Conservation (phyloP, 2,329 filamentous ascomycete species). For the Lecanosticta acicola region DNA sequence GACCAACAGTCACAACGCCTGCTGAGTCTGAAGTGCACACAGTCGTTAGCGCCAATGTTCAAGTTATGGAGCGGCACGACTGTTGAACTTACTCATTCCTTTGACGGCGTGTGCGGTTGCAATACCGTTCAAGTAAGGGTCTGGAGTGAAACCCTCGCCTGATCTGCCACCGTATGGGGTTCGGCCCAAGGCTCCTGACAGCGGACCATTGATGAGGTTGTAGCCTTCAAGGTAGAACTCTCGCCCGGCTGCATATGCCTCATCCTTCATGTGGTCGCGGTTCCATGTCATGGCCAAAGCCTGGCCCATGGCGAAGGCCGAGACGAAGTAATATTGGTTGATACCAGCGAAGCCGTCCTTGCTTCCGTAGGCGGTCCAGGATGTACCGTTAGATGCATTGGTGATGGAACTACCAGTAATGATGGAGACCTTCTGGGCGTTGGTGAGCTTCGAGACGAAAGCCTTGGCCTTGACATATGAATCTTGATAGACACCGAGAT, state of each 20-base stretch:
- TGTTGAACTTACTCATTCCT: slow-evolving; percentile 55
- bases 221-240: slow-evolving; percentile 23
- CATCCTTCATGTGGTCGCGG: slow-evolving; percentile 14
- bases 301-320: slow-evolving; percentile 19
- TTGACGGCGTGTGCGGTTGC: slow-evolving; percentile 66
- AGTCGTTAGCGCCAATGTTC: neutral
- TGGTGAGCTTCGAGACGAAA: slow-evolving; percentile 11
- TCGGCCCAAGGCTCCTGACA: slow-evolving; percentile 11
- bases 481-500: slow-evolving; percentile 14
- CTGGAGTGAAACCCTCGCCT: slow-evolving; percentile 59
- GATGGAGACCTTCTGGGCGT: slow-evolving; percentile 16
- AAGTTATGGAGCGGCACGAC: neutral
- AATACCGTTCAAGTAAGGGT: slow-evolving; percentile 62
- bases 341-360: slow-evolving; percentile 23
- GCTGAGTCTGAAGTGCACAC: slow-evolving; percentile 24
- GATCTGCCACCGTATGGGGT: slow-evolving; percentile 16
- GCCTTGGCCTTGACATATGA: slow-evolving; percentile 13
- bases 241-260: slow-evolving; percentile 16
- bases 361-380: slow-evolving; percentile 20
- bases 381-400: slow-evolving; percentile 9
- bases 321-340: slow-evolving; percentile 23
- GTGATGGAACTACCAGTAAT: slow-evolving; percentile 18
- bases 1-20: slow-evolving; percentile 71
- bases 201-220: slow-evolving; percentile 18
- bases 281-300: slow-evolving; percentile 26